Evolutionary conservation across 768 basidiomycete genomes (phyloP), one percentile per base, ranked within the genome.

Genomic region (Amanita subjunquillea): DNA sequence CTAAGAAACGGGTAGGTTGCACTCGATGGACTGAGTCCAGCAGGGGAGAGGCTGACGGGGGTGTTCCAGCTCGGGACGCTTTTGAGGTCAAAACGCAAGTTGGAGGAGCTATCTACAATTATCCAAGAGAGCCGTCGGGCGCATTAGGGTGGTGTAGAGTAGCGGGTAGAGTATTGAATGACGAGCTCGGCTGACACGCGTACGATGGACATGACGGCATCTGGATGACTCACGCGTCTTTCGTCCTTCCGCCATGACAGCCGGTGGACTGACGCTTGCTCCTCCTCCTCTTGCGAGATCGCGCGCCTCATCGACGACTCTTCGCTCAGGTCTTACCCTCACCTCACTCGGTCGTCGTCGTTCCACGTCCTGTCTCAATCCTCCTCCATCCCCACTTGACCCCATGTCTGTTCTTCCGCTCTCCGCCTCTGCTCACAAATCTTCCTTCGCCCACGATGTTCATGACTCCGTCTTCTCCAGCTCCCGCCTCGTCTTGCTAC

Each of bases 51-150:
- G 47, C 54, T 54, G 39, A 54, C 27, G 13, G 39, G 13, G 27
- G 36, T 40, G 51, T 51, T 53, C 42, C 63, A 93, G 92, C 85
- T 99, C 64, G 96, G 96, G 36, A 98, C 96, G n/a, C 80, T 98
- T 60, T 76, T 94, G 65, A 91, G 96, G 62, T 95, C 94, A 61
- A 99, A 98, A 77, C 86, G 92, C 76, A 99, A 99, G 82, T 71
- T 99, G 67, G 96, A 99, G 73, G 95, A 99, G 74, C 82, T 99
- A 60, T 75, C 84, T 55, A 82, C 65, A 51, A 82, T 97, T 67
- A 95, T 99, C 75, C 87, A 89, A 75, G 89, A 91, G 79, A 89
- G 86, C 77, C 83, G 89, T 76, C 77, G 89, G 73, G 76, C 81
- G 37, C 71, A 68, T 36, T 76, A 78, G 64, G 69, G 65, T 58